These are phyloP conservation scores for Plantago ovata DNA, from an alignment of 257 asterid species.

Conservation along the genomic window DNA sequence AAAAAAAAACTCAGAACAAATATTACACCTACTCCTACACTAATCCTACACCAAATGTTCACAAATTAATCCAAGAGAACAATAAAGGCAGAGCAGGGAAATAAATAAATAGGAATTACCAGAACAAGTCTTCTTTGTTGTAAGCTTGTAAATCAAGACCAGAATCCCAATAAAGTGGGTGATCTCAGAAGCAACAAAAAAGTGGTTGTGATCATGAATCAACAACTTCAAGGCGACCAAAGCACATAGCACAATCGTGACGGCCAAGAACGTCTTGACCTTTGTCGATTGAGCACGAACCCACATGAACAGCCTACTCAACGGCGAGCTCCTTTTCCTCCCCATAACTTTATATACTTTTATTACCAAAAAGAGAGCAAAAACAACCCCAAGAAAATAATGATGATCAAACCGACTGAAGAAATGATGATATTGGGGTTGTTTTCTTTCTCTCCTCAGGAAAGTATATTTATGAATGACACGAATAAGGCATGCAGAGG, in stretches of 20 bases:
- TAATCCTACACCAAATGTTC: neutral
- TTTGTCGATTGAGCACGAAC: constrained; percentile 73
- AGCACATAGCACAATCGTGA: constrained; percentile 24
- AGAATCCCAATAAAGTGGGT: constrained; percentile 65
- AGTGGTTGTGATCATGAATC: constrained; percentile 49
- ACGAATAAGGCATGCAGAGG: constrained; percentile 42
- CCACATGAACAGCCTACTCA: constrained; percentile 61
- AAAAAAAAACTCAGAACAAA: too few species aligned
- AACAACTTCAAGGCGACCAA: constrained; percentile 60
- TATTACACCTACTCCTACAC: neutral
- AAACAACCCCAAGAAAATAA: too few species aligned
- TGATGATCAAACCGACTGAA: too few species aligned
- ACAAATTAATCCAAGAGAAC: neutral
- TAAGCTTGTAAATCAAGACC: constrained; percentile 74
- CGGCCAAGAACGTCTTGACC: constrained; percentile 59
- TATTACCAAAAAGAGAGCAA: too few species aligned
- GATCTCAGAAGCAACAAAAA: constrained; percentile 60
- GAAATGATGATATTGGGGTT: neutral
- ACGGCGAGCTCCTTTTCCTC: constrained; percentile 54
- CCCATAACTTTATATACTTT: constrained; percentile 43
- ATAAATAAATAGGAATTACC: constrained; percentile 48
- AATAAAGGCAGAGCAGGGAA: neutral
- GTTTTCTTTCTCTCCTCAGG: neutral
- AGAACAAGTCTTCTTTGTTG: constrained; percentile 68
- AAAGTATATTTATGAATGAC: constrained; percentile 13